Evolutionary conservation across 495 filamentous ascomycete species (phyloP), one percentile per base, ranked within the genome.

Genomic region (Aspergillus nidulans): DNA sequence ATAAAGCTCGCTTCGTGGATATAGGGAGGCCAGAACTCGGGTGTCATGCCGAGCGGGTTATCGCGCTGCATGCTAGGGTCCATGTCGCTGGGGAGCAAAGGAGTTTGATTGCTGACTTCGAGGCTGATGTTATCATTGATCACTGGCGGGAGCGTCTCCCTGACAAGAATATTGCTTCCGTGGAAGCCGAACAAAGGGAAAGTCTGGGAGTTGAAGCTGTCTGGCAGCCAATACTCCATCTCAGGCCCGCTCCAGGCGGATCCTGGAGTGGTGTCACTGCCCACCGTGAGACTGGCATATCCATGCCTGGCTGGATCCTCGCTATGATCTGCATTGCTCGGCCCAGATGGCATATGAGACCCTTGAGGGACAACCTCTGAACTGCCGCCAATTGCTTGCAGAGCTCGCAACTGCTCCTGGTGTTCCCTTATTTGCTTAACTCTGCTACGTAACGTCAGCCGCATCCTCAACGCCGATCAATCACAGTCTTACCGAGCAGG

Each of bases 1-100:
- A 75, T 69, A 62, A 75, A 69, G 49, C 70, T 75, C 8, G 64
- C 64, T 57, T 75, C 72, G 32, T 63, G 64, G 52, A 75, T 75
- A 5, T 67, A 66, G 4, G 64, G 24, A 3, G 72, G 72, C 72
- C 72, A 75, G 41, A 65, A 49, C 34, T 66, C 58, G 24, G 61
- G 59, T 2, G 63, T 47, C 19, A 70, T 65, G 6, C 45, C 47
- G 9, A 44, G 4, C 56, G 47, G 19, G 58, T 58, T 15, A 65
- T 44, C 39, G 54, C 19, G 9, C 9, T 34, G 30, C 2, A 34
- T 13, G 69, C 44, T 6, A 24, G 43, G 3, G 15, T 28, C 25
- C 3, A 34, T 62, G 58, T 21, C 65, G 57, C 7, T 50, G 44
- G 21, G 62, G 23, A 30, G 64, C 43, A 56, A 65, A 58, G 1